phyloP scores from a whole-genome alignment of 768 basidiomycete genomes.

The Amanita muscaria region DNA sequence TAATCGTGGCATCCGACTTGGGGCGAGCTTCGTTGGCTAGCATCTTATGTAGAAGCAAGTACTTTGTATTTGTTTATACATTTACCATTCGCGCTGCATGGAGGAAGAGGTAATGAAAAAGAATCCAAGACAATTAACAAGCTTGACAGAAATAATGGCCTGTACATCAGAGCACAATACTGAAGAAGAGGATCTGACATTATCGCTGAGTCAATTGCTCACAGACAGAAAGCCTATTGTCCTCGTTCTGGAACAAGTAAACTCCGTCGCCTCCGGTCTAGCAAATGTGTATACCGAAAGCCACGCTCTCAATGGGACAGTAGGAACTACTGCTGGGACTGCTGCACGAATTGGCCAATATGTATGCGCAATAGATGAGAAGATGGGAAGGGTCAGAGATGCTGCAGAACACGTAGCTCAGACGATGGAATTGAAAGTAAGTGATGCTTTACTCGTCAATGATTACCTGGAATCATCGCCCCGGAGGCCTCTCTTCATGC shows the following conservation, averaged over 20 bases:
- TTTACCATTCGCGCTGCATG: no score
- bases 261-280: conserved; percentile 50
- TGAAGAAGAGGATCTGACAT: conserved; percentile 69
- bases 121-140: conserved; percentile 42
- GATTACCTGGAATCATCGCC: conserved; percentile 7
- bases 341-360: conserved; percentile 88
- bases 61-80: no score
- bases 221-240: conserved; percentile 60
- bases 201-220: conserved; percentile 61
- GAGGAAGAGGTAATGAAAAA: background rate
- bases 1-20: conserved; percentile 72
- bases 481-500: conserved; percentile 32
- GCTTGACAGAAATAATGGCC: conserved; percentile 52
- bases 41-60: no score
- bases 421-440: conserved; percentile 91
- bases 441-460: conserved; percentile 2
- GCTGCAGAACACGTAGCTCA: conserved; percentile 88
- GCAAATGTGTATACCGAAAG: conserved; percentile 58
- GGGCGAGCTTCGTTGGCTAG: conserved; percentile 63
- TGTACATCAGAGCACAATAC: background rate
- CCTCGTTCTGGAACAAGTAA: conserved; percentile 51
- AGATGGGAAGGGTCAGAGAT: conserved; percentile 84
- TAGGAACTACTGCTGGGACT: conserved; percentile 66
- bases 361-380: conserved; percentile 83
- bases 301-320: conserved; percentile 41